Evolutionary conservation across 2,329 filamentous ascomycete species (phyloP).

Genomic region (Phaeophleospora eucalypticola): DNA sequence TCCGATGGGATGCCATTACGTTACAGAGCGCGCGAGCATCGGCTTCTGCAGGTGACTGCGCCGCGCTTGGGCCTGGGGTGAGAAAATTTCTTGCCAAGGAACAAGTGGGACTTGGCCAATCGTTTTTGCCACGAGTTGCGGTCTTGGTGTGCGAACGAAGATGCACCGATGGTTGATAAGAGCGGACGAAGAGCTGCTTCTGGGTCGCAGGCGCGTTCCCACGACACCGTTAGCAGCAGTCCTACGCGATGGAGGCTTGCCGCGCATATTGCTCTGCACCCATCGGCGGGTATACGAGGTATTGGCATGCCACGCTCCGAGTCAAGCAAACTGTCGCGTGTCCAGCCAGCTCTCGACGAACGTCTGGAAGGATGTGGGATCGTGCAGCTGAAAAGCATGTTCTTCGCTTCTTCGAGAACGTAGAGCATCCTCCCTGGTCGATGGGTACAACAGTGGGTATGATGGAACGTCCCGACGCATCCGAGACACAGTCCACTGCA

Average conservation of each 20-base stretch:
- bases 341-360: no score
- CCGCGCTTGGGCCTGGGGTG: not conserved
- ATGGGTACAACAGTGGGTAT: no score
- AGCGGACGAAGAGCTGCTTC: slow-evolving; percentile 1
- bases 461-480: no score
- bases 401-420: not conserved
- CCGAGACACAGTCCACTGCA: not conserved
- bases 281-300: no score
- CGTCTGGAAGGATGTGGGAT: not conserved
- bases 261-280: no score
- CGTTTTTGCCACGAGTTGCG: slow-evolving; percentile 1
- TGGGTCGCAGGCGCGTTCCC: not conserved
- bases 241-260: slow-evolving; percentile 6
- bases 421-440: not conserved
- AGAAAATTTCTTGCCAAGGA: not conserved
- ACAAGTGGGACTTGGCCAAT: slow-evolving; percentile 2
- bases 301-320: no score
- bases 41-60: slow-evolving; percentile 1
- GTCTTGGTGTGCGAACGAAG: not conserved
- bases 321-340: no score
- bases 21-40: slow-evolving; percentile 2
- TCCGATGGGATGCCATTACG: slow-evolving; percentile 3
- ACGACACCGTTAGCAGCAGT: slow-evolving; percentile 3
- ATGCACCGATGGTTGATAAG: slow-evolving; percentile 1
- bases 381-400: not conserved